Evolutionary conservation across 257 asterid species (phyloP), one percentile per base, ranked within the genome.

Genomic region (Plantago elongata): DNA sequence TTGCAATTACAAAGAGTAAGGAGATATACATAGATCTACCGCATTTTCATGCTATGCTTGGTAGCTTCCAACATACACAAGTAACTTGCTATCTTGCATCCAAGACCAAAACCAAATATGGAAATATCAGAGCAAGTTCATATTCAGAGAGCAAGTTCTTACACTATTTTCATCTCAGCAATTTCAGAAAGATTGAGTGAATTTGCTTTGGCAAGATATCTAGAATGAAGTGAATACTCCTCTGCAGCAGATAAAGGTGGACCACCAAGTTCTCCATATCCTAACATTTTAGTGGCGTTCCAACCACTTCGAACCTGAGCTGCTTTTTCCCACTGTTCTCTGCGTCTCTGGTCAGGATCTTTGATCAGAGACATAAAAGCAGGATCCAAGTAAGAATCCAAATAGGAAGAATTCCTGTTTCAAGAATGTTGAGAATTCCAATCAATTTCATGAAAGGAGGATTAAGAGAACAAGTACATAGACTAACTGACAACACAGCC

Each of bases 131-230:
- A 22, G 49, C 67, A 60, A 45, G 54, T 14, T 62, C 62, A 57
- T 54, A 59, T 45, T 13, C 54, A 67, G 70, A 65, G 58, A 60
- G 46, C 13, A 63, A 57, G 63, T 62, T 55, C 98, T 83, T 84
- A 89, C 99, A 89, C 83, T 48, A 89, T 92, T 78, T 83, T 92
- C 99, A 89, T 89, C 71, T 89, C 99, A 15, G 91, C 95, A 50
- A 92, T 84, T 56, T 89, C 96, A 38, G 96, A 92, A 64, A 88
- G 95, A 79, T 81, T 84, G 44, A 79, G 79, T 54, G 97, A 84
- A 78, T 83, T 92, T 48, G 99, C 99, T 84, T 86, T 92, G 60
- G 97, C 80, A 57, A 89, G 94, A 80, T 89, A 92, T 86, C 95
- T 77, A 44, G 99, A 86, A 74, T 92, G 99, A 66, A 89, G 89